Percentiles rank a stretch among this genome's conserved stretches.
phyloP scores from a whole-genome alignment of 2,329 filamentous ascomycete species.

The Pestalotiopsis sp. region DNA sequence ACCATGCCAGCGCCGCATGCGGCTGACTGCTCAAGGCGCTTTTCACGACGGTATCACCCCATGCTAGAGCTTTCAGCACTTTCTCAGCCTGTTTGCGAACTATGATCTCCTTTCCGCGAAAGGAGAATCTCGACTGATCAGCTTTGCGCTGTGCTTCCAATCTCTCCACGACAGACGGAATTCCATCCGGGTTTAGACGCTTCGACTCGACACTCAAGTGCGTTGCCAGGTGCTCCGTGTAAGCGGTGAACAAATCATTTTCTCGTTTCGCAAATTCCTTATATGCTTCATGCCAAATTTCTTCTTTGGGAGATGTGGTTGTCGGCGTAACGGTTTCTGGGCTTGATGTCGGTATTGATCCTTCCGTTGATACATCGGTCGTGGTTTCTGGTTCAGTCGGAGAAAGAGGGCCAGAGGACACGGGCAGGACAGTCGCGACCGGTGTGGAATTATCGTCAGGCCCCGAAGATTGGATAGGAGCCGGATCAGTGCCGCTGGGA shows the following conservation, averaged over 20 bases:
- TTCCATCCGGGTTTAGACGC: not conserved
- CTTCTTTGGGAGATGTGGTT: no score
- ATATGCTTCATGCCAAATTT: not conserved
- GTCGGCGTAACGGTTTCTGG: no score
- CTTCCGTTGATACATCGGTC: no score
- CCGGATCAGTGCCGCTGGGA: no score
- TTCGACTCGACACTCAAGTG: not conserved
- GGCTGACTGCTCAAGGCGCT: constrained; percentile 23
- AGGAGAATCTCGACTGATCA: constrained; percentile 22
- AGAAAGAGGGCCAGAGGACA: no score
- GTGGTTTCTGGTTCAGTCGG: no score
- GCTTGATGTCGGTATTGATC: no score
- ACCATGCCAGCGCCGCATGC: constrained; percentile 28
- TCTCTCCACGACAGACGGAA: not conserved
- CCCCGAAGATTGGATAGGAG: no score
- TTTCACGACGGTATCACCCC: constrained; percentile 24
- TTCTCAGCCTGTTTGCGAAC: constrained; percentile 23
- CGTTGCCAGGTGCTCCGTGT: not conserved
- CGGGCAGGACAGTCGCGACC: no score
- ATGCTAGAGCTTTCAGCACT: constrained; percentile 24
- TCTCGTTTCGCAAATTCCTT: not conserved
- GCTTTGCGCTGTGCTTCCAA: not conserved
- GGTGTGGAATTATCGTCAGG: no score
- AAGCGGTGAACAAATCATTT: not conserved
- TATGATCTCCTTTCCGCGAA: constrained; percentile 21